Percentiles rank a stretch among this genome's conserved stretches.
These are phyloP conservation scores for Phytophthora hibernalis DNA, from an alignment of 352 stramenopile species.

Conservation along the genomic window DNA sequence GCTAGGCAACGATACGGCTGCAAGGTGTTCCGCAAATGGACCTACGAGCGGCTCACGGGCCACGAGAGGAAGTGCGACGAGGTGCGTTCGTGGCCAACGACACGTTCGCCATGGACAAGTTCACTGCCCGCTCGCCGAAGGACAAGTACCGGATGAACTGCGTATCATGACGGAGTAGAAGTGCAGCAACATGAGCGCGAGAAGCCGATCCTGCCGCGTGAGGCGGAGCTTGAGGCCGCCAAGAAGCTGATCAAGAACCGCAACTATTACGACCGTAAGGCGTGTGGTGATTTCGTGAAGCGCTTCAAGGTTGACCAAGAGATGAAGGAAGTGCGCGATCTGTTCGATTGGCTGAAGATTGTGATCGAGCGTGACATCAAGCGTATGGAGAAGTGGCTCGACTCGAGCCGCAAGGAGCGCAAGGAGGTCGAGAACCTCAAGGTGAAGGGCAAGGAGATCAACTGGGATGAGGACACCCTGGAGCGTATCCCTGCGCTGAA, in stretches of 20 bases:
- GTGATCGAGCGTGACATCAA: constrained; percentile 85
- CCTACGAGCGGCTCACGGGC: constrained; percentile 95
- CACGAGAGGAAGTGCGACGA: constrained; percentile 96
- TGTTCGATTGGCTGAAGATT: constrained; percentile 86
- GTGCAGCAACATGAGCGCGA: too few species aligned
- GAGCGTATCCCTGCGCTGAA: constrained; percentile 86
- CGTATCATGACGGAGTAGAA: too few species aligned
- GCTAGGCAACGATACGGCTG: constrained; percentile 90
- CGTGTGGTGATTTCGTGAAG: constrained; percentile 80
- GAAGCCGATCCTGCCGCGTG: constrained; percentile 67
- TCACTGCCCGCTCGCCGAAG: constrained; percentile 98
- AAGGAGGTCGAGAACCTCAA: constrained; percentile 87
- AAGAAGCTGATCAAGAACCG: constrained; percentile 86
- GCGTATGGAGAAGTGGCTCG: constrained; percentile 87
- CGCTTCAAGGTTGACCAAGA: constrained; percentile 86
- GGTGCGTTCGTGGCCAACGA: constrained; percentile 88
- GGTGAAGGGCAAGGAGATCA: constrained; percentile 86
- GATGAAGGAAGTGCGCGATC: constrained; percentile 85
- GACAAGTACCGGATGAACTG: too few species aligned
- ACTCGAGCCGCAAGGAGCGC: constrained; percentile 84
- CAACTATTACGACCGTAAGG: constrained; percentile 91
- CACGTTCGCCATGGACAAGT: constrained; percentile 98
- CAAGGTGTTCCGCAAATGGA: constrained; percentile 96
- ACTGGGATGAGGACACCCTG: constrained; percentile 88
- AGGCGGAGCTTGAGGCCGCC: constrained; percentile 77